Conservation (phyloP, 345 rosid genomes). For the Acer yangbiense region DNA sequence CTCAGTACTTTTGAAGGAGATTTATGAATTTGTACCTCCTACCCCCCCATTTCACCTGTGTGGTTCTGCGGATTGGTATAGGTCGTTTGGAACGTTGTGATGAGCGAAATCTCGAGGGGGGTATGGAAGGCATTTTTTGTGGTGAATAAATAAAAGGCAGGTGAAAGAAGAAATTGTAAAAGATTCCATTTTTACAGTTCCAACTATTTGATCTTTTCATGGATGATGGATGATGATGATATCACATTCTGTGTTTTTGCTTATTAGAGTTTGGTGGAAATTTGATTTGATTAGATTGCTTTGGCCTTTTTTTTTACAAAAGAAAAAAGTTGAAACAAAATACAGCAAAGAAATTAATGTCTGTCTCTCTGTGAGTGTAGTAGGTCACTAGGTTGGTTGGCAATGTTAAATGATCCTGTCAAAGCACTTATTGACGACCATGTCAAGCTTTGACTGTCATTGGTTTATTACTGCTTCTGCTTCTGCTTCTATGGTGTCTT, state of each 20-base stretch:
- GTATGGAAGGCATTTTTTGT: slow-evolving; percentile 38
- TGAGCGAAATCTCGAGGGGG: slow-evolving; percentile 25
- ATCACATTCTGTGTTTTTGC: background rate
- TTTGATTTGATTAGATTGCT: no score
- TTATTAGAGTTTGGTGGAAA: no score
- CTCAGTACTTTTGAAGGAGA: slow-evolving; percentile 20
- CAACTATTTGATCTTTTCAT: slow-evolving; percentile 1
- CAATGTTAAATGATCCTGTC: background rate
- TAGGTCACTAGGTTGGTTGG: background rate
- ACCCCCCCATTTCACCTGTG: slow-evolving; percentile 45
- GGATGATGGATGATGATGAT: background rate
- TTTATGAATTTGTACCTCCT: slow-evolving; percentile 36
- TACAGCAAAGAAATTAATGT: background rate
- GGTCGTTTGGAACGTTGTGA: slow-evolving; percentile 25
- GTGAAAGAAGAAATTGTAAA: slow-evolving; percentile 31
- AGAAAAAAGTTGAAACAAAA: background rate
- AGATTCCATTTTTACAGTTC: slow-evolving; percentile 13
- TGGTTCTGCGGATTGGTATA: slow-evolving; percentile 27
- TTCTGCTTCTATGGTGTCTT: background rate
- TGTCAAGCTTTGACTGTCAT: no score
- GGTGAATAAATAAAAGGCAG: slow-evolving; percentile 45
- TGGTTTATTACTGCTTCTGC: no score
- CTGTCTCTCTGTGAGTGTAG: background rate
- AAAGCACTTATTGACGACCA: background rate
- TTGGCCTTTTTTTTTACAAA: background rate